Percentiles rank a stretch among this genome's conserved stretches.
Conservation (phyloP, 1,139 yeast species). For the Kodamaea fungicola region DNA sequence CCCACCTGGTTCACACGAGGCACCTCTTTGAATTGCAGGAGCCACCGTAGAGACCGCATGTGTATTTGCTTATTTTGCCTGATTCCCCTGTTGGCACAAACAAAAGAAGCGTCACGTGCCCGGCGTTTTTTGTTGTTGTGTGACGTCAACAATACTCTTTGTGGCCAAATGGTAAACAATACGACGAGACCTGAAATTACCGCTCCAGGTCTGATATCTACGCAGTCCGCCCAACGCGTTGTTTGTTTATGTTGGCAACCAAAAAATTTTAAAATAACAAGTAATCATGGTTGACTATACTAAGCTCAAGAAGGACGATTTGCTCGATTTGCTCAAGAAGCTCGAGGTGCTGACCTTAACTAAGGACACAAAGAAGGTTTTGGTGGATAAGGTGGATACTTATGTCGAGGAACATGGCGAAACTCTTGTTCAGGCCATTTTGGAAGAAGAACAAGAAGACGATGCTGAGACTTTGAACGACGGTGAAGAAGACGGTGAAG, state of each 20-base stretch:
- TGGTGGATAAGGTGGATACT: constrained; percentile 39
- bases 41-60: too few species aligned
- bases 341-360: constrained; percentile 32
- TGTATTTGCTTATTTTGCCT: too few species aligned
- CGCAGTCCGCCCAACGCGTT: too few species aligned
- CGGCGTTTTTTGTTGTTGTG: too few species aligned
- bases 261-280: not conserved
- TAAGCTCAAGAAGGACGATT: constrained; percentile 37
- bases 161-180: too few species aligned
- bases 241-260: not conserved
- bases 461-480: constrained; percentile 19
- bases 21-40: constrained; percentile 18
- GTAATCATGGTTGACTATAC: constrained; percentile 26
- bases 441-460: constrained; percentile 16
- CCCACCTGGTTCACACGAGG: constrained; percentile 65
- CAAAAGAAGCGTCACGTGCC: too few species aligned
- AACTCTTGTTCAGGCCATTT: constrained; percentile 17
- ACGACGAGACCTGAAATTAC: too few species aligned
- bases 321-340: constrained; percentile 32
- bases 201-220: too few species aligned
- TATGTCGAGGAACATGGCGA: constrained; percentile 35
- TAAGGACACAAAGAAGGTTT: constrained; percentile 43
- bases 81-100: too few species aligned
- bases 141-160: too few species aligned
- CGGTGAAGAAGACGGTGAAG: constrained; percentile 23